phyloP scores from a whole-genome alignment of 306 rosid species.

The Inga laurina region DNA sequence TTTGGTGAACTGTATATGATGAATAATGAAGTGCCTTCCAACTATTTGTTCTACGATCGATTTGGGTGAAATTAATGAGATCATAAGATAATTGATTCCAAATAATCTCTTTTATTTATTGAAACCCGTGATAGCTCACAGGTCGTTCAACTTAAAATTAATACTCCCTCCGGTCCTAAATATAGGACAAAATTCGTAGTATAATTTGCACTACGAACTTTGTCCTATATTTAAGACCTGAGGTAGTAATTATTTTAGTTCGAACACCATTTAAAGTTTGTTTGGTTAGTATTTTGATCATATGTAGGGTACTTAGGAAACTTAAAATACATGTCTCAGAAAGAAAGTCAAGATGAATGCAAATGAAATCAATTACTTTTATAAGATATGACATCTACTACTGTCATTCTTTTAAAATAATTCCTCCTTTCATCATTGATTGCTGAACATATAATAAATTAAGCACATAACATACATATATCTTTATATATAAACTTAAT shows the following conservation, averaged over 20 bases:
- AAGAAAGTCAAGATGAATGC: background rate
- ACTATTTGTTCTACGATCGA: background rate
- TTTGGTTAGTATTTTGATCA: background rate
- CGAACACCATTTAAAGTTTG: background rate
- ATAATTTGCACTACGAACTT: too few species aligned
- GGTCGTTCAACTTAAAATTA: background rate
- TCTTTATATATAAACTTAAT: too few species aligned
- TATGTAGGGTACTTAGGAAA: background rate
- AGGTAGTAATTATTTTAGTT: background rate
- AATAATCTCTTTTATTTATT: background rate
- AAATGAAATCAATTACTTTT: background rate
- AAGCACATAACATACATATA: background rate
- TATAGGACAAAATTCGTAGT: too few species aligned
- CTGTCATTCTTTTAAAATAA: background rate
- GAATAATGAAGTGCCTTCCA: background rate
- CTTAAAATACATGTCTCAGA: background rate
- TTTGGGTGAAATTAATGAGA: background rate
- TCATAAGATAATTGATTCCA: background rate
- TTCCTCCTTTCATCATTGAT: conserved; percentile 8
- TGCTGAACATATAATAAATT: background rate
- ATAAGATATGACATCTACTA: too few species aligned
- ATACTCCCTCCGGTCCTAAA: too few species aligned
- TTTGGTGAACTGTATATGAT: background rate
- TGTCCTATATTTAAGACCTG: too few species aligned
- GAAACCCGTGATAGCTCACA: background rate